Conservation (phyloP, 345 rosid species). For the Noccaea caerulescens region DNA sequence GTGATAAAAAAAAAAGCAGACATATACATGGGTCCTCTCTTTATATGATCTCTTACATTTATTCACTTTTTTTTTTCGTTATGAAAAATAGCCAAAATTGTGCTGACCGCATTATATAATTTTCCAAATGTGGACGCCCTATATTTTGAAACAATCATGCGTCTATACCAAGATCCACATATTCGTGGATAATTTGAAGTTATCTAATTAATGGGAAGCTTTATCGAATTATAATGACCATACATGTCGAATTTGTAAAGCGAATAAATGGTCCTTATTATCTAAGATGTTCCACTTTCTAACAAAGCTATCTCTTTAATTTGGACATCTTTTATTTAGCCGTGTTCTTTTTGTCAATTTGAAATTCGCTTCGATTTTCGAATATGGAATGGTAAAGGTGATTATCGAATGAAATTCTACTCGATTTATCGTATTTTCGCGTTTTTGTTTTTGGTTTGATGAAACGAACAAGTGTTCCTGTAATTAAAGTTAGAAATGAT, state of each 20-base stretch:
- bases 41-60: conserved; percentile 9
- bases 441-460: background rate
- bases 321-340: background rate
- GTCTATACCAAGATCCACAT: conserved; percentile 11
- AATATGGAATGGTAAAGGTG: background rate
- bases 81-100: conserved; percentile 1
- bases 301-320: background rate
- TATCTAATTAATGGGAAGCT: background rate
- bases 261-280: background rate
- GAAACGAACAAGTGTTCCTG: conserved; percentile 3
- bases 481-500: background rate
- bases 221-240: conserved; percentile 8
- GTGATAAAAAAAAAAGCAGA: background rate
- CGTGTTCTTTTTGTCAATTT: conserved; percentile 9
- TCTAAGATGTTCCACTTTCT: background rate
- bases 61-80: background rate
- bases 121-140: conserved; percentile 8
- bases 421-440: background rate
- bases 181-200: conserved; percentile 19
- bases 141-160: background rate
- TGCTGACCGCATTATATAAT: conserved; percentile 25
- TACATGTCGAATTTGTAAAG: conserved; percentile 16
- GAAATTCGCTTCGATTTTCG: conserved; percentile 13
- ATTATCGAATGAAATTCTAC: background rate
- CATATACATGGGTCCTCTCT: conserved; percentile 33